Percentiles rank a stretch among this genome's conserved stretches.
phyloP scores from a whole-genome alignment of 768 basidiomycete genomes.

The Tephrocybe sp. region DNA sequence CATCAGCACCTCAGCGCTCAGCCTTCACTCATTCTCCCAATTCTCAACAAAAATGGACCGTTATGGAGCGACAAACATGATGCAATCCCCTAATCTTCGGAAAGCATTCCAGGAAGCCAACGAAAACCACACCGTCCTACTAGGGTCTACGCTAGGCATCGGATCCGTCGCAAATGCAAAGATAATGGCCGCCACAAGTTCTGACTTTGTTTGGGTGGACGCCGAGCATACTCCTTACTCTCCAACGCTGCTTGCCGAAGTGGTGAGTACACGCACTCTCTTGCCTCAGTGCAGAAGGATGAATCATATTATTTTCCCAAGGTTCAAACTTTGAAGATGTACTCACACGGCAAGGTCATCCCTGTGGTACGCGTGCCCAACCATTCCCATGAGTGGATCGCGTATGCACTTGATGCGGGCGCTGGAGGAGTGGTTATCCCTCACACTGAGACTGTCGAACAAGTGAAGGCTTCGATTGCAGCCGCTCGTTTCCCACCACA shows the following conservation, averaged over 20 bases:
- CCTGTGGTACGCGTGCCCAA: conserved; percentile 7
- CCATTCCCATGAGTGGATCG: conserved; percentile 8
- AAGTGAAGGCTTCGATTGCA: conserved; percentile 1
- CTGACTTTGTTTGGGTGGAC: conserved; percentile 6
- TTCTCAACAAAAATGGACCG: not conserved
- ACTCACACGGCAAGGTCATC: conserved; percentile 5
- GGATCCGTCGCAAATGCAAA: conserved; percentile 4
- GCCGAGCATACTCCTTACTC: conserved; percentile 5
- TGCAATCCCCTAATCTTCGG: conserved; percentile 8
- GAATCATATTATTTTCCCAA: not conserved
- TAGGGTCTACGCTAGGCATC: not conserved
- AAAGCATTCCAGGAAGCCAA: conserved; percentile 3
- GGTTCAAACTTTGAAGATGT: conserved; percentile 4
- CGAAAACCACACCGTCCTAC: not conserved
- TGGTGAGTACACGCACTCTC: not conserved
- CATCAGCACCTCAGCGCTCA: not conserved
- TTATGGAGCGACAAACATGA: conserved; percentile 4
- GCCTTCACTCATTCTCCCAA: not conserved
- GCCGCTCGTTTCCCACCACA: conserved; percentile 5
- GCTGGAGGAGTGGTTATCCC: not conserved
- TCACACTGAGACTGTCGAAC: conserved; percentile 7
- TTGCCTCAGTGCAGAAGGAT: not conserved
- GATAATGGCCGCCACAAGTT: conserved; percentile 2
- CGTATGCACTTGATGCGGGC: conserved; percentile 1
- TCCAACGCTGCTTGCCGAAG: not conserved